A percentile compares a stretch with the other conserved stretches of the same genome.
Conservation (phyloP, 805 yeast species). For the Candida ficus region DNA sequence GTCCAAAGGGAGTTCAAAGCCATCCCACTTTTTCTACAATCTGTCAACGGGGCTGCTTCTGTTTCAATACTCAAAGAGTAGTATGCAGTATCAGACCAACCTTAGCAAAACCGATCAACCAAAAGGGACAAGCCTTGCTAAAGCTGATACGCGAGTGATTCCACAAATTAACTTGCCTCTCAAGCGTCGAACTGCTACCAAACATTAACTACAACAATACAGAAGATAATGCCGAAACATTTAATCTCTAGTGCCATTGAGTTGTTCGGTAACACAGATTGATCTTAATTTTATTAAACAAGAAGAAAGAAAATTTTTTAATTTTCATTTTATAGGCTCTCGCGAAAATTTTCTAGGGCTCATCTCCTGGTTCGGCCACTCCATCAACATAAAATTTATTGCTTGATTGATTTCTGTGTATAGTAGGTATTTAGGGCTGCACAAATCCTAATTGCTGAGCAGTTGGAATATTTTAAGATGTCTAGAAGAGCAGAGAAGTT, state of each 20-base stretch:
- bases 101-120: conserved; percentile 61
- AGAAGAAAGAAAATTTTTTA: conserved; percentile 10
- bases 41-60: conserved; percentile 97
- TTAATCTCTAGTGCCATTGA: conserved; percentile 30
- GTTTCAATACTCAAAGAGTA: conserved; percentile 41
- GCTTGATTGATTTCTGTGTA: background rate
- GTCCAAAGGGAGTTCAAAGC: conserved; percentile 51
- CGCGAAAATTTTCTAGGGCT: conserved; percentile 12
- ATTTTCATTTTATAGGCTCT: conserved; percentile 1
- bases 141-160: conserved; percentile 11
- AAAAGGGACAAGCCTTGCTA: conserved; percentile 19
- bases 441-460: too few relatives aligned
- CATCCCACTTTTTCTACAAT: conserved; percentile 69
- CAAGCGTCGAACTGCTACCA: conserved; percentile 63
- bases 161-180: conserved; percentile 29
- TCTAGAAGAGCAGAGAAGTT: conserved; percentile 21
- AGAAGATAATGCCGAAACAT: conserved; percentile 17
- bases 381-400: background rate
- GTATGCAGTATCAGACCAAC: conserved; percentile 32
- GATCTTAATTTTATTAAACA: conserved; percentile 18
- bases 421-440: background rate
- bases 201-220: conserved; percentile 20
- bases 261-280: conserved; percentile 51
- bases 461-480: too few relatives aligned
- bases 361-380: conserved; percentile 10